Evolutionary conservation across 345 rosid species (phyloP).

Genomic region (Geranium brycei): DNA sequence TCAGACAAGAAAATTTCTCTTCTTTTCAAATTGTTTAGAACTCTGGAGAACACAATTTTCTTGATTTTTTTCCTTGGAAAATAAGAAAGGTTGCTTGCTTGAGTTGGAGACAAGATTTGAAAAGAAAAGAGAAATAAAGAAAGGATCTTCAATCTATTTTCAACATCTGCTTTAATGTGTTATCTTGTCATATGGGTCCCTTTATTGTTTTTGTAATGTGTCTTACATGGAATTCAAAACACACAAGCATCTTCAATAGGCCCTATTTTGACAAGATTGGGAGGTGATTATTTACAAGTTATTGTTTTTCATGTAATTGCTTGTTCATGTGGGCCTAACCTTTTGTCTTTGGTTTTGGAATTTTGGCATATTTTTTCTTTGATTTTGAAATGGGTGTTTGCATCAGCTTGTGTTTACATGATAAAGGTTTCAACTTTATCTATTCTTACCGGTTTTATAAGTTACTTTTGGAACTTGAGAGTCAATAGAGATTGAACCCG

Average conservation of each 20-base stretch:
- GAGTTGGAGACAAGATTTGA: slow-evolving; percentile 16
- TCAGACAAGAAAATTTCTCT: not conserved
- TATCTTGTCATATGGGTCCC: slow-evolving; percentile 28
- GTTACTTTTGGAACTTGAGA: no score
- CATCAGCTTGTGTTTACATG: no score
- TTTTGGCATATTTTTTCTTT: no score
- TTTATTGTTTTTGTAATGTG: slow-evolving; percentile 22
- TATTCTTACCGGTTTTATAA: no score
- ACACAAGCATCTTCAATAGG: not conserved
- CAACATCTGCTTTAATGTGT: slow-evolving; percentile 25
- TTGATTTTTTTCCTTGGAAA: slow-evolving; percentile 12
- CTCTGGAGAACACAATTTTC: not conserved
- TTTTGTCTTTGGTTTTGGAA: no score
- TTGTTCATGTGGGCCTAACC: no score
- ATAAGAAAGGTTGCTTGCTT: slow-evolving; percentile 29
- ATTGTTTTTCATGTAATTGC: not conserved
- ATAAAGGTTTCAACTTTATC: no score
- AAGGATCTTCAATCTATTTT: slow-evolving; percentile 14
- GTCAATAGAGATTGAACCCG: no score
- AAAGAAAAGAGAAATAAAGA: slow-evolving; percentile 5
- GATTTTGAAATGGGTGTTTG: no score
- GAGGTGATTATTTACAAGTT: not conserved
- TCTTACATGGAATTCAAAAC: slow-evolving; percentile 23
- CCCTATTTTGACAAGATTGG: not conserved
- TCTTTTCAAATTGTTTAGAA: not conserved